These are phyloP conservation scores for Cucurbita moschata DNA, from an alignment of 306 rosid species.

Conservation along the genomic window DNA sequence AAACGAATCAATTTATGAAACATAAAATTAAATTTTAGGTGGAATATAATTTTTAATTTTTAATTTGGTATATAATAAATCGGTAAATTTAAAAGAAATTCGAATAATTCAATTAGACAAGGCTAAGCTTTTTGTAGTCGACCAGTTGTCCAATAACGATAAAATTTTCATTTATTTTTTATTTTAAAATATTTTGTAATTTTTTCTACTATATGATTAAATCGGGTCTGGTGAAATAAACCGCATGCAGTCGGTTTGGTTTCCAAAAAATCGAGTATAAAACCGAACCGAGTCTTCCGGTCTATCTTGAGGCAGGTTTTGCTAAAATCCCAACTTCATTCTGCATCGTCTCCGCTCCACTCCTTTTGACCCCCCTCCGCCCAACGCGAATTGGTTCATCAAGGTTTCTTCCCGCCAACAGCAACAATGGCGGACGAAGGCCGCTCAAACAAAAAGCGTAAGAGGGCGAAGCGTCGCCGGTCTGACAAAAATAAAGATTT, in stretches of 20 bases:
- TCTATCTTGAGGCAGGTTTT: not conserved
- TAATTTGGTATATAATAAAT: too few relatives aligned
- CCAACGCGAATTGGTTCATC: not conserved
- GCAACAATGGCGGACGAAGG: constrained; percentile 21
- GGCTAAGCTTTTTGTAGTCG: too few relatives aligned
- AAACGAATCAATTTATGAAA: too few relatives aligned
- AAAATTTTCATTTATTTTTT: too few relatives aligned
- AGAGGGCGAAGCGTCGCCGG: constrained; percentile 19
- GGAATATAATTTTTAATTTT: too few relatives aligned
- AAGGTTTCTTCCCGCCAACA: not conserved
- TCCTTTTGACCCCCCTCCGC: not conserved
- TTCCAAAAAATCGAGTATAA: not conserved
- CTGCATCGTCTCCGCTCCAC: not conserved
- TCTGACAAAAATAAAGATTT: not conserved
- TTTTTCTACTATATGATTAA: too few relatives aligned
- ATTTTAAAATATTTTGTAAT: too few relatives aligned
- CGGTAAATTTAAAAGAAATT: too few relatives aligned
- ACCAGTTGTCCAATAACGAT: too few relatives aligned
- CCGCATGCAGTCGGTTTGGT: not conserved
- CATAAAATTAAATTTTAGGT: too few relatives aligned
- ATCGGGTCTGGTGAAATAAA: not conserved
- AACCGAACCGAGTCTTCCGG: not conserved
- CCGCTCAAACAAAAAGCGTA: constrained; percentile 30
- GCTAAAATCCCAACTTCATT: not conserved
- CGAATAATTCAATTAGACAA: too few relatives aligned